Evolutionary conservation across 2,329 filamentous ascomycete genomes (phyloP).

Genomic region (Colletotrichum liaoningense): DNA sequence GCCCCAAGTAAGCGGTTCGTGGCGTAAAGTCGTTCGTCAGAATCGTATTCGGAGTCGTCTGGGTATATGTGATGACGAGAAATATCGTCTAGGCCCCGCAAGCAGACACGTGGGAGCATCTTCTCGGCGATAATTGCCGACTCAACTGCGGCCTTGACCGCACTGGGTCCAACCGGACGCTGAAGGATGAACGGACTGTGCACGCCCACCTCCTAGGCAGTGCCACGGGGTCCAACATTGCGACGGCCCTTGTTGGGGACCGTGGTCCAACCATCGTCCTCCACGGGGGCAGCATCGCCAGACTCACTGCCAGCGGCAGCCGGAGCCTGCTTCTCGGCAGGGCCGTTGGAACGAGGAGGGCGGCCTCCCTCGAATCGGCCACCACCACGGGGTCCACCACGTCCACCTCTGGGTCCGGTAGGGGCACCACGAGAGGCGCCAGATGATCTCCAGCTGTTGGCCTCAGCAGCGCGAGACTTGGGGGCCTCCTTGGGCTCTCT

Average conservation of each 20-base stretch:
- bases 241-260: slow-evolving; percentile 50
- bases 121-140: slow-evolving; percentile 25
- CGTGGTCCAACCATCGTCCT: slow-evolving; percentile 75
- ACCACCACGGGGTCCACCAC: slow-evolving; percentile 48
- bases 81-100: slow-evolving; percentile 32
- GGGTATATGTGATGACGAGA: slow-evolving; percentile 35
- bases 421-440: slow-evolving; percentile 60
- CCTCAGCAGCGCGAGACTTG: slow-evolving; percentile 68
- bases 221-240: slow-evolving; percentile 33
- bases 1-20: slow-evolving; percentile 34
- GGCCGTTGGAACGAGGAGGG: slow-evolving; percentile 60
- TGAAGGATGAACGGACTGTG: slow-evolving; percentile 27
- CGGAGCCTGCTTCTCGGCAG: slow-evolving; percentile 51
- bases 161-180: slow-evolving; percentile 27
- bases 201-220: slow-evolving; percentile 29
- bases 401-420: slow-evolving; percentile 49
- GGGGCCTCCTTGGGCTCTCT: slow-evolving; percentile 56
- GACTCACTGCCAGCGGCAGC: slow-evolving; percentile 45
- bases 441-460: slow-evolving; percentile 69
- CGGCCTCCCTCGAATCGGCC: slow-evolving; percentile 58
- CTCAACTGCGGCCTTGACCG: slow-evolving; percentile 22
- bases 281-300: slow-evolving; percentile 48
- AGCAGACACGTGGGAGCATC: slow-evolving; percentile 28
- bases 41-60: slow-evolving; percentile 36
- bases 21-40: slow-evolving; percentile 35